A percentile compares a stretch with the other conserved stretches of the same genome.
phyloP scores from a whole-genome alignment of 176 grass and related monocot genomes.

The Urochloa ruziziensis region DNA sequence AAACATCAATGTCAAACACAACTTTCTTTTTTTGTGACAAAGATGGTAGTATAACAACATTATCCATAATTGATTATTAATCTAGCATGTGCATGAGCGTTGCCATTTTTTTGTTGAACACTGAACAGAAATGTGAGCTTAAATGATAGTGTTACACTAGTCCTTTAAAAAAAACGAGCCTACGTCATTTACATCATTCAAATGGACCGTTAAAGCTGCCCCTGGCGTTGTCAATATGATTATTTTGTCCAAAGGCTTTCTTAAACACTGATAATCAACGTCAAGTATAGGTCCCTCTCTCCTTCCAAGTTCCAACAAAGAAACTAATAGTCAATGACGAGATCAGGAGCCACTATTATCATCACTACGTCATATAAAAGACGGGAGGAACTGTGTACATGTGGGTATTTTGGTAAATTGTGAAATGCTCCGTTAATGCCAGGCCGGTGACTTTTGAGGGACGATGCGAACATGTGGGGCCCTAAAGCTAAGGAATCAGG shows the following conservation, averaged over 20 bases:
- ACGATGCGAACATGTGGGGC: conserved; percentile 5
- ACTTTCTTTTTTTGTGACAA: neutral
- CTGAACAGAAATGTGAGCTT: neutral
- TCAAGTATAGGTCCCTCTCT: neutral
- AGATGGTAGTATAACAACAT: neutral
- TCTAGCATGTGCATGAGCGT: neutral
- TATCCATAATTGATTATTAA: neutral
- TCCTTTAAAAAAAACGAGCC: neutral
- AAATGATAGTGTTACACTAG: neutral
- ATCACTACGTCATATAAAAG: neutral
- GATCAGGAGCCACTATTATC: neutral
- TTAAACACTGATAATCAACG: too few species aligned
- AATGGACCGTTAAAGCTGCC: neutral
- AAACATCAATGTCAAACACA: neutral
- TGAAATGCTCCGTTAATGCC: neutral
- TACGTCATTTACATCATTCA: neutral
- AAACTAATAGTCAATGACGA: neutral
- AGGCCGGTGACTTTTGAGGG: neutral
- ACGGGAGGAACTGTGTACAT: too few species aligned
- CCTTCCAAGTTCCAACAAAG: neutral
- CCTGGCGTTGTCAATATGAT: too few species aligned
- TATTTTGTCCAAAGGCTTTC: neutral
- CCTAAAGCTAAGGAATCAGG: conserved; percentile 5
- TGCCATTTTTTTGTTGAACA: neutral
- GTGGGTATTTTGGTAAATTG: conserved; percentile 15